These are phyloP conservation scores for Flaveria robusta DNA, from an alignment of 129 eudicot species.

Conservation along the genomic window DNA sequence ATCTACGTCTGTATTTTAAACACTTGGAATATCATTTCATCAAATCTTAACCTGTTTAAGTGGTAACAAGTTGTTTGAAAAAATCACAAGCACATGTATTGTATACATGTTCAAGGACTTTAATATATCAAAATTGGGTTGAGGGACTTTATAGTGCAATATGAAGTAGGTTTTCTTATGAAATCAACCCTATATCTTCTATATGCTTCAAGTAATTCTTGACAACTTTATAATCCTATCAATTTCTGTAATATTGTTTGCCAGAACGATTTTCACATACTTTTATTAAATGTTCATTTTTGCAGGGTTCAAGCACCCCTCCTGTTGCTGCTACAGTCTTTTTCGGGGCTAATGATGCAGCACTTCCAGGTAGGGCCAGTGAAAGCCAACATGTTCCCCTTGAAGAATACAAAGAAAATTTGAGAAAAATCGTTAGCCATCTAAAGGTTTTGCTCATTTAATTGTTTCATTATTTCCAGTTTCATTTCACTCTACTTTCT, in stretches of 20 bases:
- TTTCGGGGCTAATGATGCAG: constrained; percentile 93
- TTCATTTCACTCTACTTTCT: no score
- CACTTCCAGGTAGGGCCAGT: constrained; percentile 69
- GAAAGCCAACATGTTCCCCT: constrained; percentile 71
- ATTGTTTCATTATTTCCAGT: background rate
- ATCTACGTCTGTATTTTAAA: no score
- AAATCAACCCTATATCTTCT: background rate
- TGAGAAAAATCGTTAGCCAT: constrained; percentile 68
- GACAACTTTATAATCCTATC: background rate
- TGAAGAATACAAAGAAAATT: constrained; percentile 82
- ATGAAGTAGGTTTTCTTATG: no score
- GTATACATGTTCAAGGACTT: no score
- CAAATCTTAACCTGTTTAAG: no score
- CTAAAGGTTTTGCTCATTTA: constrained; percentile 57
- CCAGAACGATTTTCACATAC: background rate
- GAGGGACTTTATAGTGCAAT: no score
- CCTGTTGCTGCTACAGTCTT: constrained; percentile 72
- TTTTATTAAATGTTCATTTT: background rate
- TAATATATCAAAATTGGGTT: no score
- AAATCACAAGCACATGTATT: no score
- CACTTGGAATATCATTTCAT: no score
- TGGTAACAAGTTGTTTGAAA: no score
- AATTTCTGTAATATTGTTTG: background rate
- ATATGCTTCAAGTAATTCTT: background rate
- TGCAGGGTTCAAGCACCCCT: constrained; percentile 59